A percentile compares a stretch with the other conserved stretches of the same genome.
Conservation (phyloP, 768 basidiomycete genomes). For the Boletus eberwhitei region DNA sequence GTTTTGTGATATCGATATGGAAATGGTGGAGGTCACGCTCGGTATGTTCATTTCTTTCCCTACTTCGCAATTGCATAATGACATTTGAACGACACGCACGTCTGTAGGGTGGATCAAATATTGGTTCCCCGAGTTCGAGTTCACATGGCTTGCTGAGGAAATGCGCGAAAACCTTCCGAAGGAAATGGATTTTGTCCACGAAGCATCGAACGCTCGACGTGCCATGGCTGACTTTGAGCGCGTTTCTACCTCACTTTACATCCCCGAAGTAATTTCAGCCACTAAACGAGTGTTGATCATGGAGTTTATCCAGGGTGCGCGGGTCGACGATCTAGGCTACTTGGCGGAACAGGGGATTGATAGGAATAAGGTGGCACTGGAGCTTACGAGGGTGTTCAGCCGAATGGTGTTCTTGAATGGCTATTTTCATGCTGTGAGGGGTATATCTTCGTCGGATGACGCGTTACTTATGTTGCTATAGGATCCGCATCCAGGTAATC, state of each 20-base stretch:
- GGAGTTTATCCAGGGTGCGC: constrained; percentile 89
- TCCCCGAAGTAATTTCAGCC: constrained; percentile 78
- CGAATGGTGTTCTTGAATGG: constrained; percentile 97
- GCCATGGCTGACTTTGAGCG: constrained; percentile 67
- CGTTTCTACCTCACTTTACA: constrained; percentile 77
- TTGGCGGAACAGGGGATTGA: constrained; percentile 82
- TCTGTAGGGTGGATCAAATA: constrained; percentile 75
- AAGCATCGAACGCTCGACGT: constrained; percentile 81
- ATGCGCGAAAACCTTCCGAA: constrained; percentile 90
- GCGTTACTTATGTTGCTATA: constrained; percentile 31
- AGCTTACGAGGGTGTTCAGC: constrained; percentile 86
- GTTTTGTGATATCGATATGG: constrained; percentile 88
- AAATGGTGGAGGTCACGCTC: constrained; percentile 73
- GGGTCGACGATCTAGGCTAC: constrained; percentile 85
- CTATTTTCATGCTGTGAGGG: constrained; percentile 77
- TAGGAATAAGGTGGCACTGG: constrained; percentile 88
- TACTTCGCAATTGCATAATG: background rate
- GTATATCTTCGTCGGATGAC: background rate
- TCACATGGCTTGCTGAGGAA: constrained; percentile 90
- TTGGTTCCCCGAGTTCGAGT: constrained; percentile 95
- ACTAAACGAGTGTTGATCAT: constrained; percentile 86
- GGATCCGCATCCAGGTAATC: constrained; percentile 83
- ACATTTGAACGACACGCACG: background rate
- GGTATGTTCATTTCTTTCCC: constrained; percentile 36
- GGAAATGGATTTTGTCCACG: constrained; percentile 93